A percentile compares a stretch with the other conserved stretches of the same genome.
These are phyloP conservation scores for Microascus cirrosus DNA, from an alignment of 2,329 filamentous ascomycete species.

Conservation along the genomic window DNA sequence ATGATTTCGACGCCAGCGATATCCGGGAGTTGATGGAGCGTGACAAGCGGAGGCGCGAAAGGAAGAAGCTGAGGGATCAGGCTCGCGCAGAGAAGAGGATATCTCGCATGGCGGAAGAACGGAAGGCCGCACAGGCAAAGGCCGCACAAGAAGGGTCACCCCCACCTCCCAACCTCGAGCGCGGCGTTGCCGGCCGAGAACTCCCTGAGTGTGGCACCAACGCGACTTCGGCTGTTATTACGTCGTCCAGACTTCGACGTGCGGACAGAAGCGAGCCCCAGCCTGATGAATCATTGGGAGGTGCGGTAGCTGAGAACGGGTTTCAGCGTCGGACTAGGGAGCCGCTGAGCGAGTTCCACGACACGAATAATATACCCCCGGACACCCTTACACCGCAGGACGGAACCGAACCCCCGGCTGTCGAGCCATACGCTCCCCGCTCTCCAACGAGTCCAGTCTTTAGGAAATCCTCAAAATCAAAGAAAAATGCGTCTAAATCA, in stretches of 20 bases:
- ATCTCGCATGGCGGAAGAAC: constrained; percentile 55
- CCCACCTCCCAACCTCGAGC: constrained; percentile 44
- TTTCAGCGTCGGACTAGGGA: neutral
- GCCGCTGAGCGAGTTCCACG: constrained; percentile 17
- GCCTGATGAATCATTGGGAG: neutral
- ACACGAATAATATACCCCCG: constrained; percentile 13
- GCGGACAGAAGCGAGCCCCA: constrained; percentile 8
- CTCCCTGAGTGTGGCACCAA: constrained; percentile 45
- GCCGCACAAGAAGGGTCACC: constrained; percentile 38
- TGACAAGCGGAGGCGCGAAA: constrained; percentile 69
- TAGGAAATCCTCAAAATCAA: neutral
- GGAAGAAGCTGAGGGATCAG: constrained; percentile 57
- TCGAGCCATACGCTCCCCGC: neutral
- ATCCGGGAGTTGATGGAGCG: constrained; percentile 83
- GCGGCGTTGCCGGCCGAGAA: constrained; percentile 9
- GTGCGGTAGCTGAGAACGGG: neutral
- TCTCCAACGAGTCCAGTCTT: neutral
- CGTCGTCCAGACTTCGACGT: constrained; percentile 35
- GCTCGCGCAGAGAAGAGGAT: constrained; percentile 56
- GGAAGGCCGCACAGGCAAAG: constrained; percentile 45
- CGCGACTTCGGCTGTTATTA: constrained; percentile 41
- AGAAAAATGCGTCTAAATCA: neutral
- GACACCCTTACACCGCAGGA: constrained; percentile 4
- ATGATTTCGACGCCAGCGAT: constrained; percentile 75
- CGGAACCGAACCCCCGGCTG: constrained; percentile 8